Conservation (phyloP, 192 early-diverging fungal genomes). For the Podila epigama region DNA sequence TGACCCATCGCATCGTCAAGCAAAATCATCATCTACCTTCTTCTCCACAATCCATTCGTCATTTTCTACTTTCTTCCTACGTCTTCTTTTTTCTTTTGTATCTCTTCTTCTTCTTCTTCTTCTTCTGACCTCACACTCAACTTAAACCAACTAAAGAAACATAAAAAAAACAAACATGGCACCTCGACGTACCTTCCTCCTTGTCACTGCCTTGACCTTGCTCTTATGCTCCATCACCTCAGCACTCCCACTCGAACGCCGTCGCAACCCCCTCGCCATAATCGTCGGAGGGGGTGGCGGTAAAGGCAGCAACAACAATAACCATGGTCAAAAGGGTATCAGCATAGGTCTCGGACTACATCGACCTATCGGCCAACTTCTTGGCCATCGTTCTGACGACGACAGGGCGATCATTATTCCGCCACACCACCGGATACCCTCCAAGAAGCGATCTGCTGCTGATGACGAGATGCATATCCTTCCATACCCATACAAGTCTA, state of each 20-base stretch:
- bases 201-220: not conserved
- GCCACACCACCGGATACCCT: not conserved
- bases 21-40: not conserved
- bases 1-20: not conserved
- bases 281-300: not conserved
- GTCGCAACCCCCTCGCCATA: conserved; percentile 1
- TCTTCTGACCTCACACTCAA: too few relatives aligned
- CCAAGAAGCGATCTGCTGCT: not conserved
- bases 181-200: not conserved
- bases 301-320: not conserved
- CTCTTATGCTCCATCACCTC: not conserved
- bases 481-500: not conserved
- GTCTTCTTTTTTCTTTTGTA: not conserved
- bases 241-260: not conserved
- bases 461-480: not conserved
- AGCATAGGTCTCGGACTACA: not conserved
- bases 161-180: too few relatives aligned
- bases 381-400: not conserved
- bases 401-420: not conserved
- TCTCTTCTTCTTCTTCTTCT: not conserved
- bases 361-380: not conserved
- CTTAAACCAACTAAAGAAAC: too few relatives aligned
- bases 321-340: not conserved
- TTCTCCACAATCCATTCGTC: not conserved
- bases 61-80: not conserved